Evolutionary conservation across 1,284 basidiomycete species (phyloP), one percentile per base, ranked within the genome.

Genomic region (Apiotrichum brassicae): DNA sequence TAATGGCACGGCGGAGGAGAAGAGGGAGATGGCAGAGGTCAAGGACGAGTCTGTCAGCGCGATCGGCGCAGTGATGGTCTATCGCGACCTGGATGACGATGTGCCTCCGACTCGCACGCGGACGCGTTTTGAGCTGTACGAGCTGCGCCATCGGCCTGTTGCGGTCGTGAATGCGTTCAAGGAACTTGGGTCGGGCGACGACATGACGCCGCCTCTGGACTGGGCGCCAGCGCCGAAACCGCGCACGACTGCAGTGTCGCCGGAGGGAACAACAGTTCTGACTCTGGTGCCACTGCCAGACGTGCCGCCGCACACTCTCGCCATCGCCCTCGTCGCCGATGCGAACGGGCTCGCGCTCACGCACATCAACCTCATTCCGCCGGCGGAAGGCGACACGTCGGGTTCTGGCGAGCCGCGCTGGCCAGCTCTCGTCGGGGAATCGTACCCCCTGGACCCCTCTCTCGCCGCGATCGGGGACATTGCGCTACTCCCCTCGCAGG

Each of bases 271-370:
- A 3, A 48, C 56, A 1, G 50, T 70, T 2, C 37, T 62, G 19
- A 41, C 64, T 16, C 46, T 70, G 6, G 25, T 46, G 2, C 59
- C 60, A 7, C 50, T 68, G 3, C 56, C 58, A 0, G 48, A 61
- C 19, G 43, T 66, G 9, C 51, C 57, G 14, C 56, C 61, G 18
- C 44, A 58, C 19, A 56, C 60, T 1, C 45, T 64, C 18, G 54
- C 59, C 0, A 44, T 69, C 9, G 61, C 61, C 6, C 38, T 66
- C 3, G 28, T 69, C 1, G 18, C 40, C 8, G 24, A 28, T 13
- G 18, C 40, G 11, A 28, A 34, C 6, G 61, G 59, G 0, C 23
- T 61, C 14, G 33, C 47, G 19, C 42, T 61, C 35, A 41, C 53
- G 22, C 51, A 63, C 49, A 41, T 69, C 36, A 62, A 64, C 49